phyloP scores from a whole-genome alignment of 1,284 basidiomycete species.

The Puccinia horiana region DNA sequence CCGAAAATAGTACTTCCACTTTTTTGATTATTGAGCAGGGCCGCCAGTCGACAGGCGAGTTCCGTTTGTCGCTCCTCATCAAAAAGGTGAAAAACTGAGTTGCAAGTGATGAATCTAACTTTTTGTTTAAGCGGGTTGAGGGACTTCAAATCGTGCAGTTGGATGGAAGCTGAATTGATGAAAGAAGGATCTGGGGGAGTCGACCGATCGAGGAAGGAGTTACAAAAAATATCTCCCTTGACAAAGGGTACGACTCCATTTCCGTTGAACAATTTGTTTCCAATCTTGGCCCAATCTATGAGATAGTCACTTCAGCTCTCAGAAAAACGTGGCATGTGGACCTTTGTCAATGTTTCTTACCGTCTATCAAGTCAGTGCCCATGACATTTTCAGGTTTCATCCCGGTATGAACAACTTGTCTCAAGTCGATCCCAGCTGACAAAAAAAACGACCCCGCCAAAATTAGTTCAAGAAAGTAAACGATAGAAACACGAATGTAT shows the following conservation, averaged over 20 bases:
- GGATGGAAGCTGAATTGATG: background rate
- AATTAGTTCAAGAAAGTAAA: background rate
- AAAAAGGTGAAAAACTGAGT: slow-evolving; percentile 43
- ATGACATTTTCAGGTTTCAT: slow-evolving; percentile 35
- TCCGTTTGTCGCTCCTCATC: slow-evolving; percentile 30
- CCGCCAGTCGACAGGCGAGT: background rate
- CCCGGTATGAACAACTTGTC: slow-evolving; percentile 33
- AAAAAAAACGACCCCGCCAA: background rate
- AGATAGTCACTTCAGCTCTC: background rate
- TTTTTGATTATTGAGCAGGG: slow-evolving; percentile 1
- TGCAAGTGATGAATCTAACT: slow-evolving; percentile 35
- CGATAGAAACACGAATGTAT: background rate
- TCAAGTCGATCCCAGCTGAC: slow-evolving; percentile 36
- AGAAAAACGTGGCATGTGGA: background rate
- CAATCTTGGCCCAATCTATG: slow-evolving; percentile 41
- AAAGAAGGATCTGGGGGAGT: background rate
- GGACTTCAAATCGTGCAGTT: slow-evolving; percentile 2
- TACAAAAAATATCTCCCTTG: slow-evolving; percentile 37
- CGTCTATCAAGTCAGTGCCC: slow-evolving; percentile 35
- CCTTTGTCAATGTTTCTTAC: background rate
- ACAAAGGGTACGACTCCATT: slow-evolving; percentile 27
- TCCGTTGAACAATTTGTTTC: slow-evolving; percentile 33
- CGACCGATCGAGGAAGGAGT: slow-evolving; percentile 27
- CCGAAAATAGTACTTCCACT: slow-evolving; percentile 39
- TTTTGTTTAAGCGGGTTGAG: slow-evolving; percentile 11